A percentile compares a stretch with the other conserved stretches of the same genome.
Conservation (phyloP, 371 early-diverging fungal genomes). For the Mycotypha africana region DNA sequence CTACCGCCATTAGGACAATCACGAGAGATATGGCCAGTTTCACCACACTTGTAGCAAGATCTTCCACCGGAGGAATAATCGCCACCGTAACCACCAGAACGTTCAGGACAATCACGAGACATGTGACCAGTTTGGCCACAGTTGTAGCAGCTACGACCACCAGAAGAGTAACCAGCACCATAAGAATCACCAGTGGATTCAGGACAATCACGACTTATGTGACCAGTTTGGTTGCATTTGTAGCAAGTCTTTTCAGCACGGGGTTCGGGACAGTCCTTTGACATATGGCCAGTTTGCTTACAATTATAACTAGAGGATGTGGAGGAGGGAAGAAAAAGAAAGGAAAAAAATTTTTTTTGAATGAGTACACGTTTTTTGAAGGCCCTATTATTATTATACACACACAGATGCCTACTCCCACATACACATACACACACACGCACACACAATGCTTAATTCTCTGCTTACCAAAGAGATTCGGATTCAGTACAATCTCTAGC, state of each 20-base stretch:
- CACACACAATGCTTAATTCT: too few relatives aligned
- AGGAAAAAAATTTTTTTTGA: too few relatives aligned
- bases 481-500: slow-evolving; percentile 54
- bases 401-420: too few relatives aligned
- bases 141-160: slow-evolving; percentile 58
- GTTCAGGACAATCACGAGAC: slow-evolving; percentile 50
- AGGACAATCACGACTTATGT: slow-evolving; percentile 60
- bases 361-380: too few relatives aligned
- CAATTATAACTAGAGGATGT: slow-evolving; percentile 51
- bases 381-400: neutral
- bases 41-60: slow-evolving; percentile 27
- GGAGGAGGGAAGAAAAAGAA: too few relatives aligned
- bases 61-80: too few relatives aligned
- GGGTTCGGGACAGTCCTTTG: slow-evolving; percentile 51
- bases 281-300: slow-evolving; percentile 52
- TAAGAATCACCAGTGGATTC: slow-evolving; percentile 29
- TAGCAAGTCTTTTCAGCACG: slow-evolving; percentile 54
- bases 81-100: too few relatives aligned
- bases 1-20: slow-evolving; percentile 46
- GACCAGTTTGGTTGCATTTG: slow-evolving; percentile 58
- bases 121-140: slow-evolving; percentile 57
- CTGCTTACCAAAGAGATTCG: slow-evolving; percentile 54
- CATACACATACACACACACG: too few relatives aligned
- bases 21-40: slow-evolving; percentile 58
- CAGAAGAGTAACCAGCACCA: slow-evolving; percentile 51